phyloP scores from a whole-genome alignment of 129 eudicot species.

The Helianthus tuberosus region DNA sequence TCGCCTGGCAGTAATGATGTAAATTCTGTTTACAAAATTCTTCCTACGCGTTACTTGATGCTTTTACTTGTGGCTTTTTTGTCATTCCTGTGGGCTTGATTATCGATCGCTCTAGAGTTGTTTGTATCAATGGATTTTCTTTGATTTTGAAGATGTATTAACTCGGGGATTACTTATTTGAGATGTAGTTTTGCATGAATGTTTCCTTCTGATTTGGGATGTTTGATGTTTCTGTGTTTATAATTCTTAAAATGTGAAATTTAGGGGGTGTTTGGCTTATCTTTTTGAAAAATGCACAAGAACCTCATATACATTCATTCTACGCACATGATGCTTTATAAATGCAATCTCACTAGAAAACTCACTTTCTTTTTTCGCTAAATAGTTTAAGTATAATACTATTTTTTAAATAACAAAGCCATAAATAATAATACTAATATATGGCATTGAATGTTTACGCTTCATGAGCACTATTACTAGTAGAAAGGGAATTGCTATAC shows the following conservation, averaged over 20 bases:
- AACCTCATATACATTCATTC: too few species aligned
- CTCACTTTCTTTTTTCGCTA: too few species aligned
- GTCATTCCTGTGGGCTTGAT: conserved; percentile 37
- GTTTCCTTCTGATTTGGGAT: not conserved
- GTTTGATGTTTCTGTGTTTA: not conserved
- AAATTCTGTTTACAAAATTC: conserved; percentile 37
- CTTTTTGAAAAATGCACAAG: too few species aligned
- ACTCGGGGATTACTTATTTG: conserved; percentile 29
- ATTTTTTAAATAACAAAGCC: too few species aligned
- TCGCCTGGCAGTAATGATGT: conserved; percentile 37
- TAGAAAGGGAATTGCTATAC: not conserved
- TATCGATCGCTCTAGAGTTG: not conserved
- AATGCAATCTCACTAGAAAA: too few species aligned
- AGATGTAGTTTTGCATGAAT: conserved; percentile 16
- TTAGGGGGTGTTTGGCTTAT: too few species aligned
- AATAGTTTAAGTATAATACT: too few species aligned
- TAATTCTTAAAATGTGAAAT: too few species aligned
- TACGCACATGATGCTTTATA: too few species aligned
- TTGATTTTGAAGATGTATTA: conserved; percentile 11
- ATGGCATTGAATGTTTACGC: too few species aligned
- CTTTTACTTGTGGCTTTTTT: conserved; percentile 36
- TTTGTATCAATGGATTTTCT: conserved; percentile 2
- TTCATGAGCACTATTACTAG: too few species aligned
- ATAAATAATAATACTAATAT: too few species aligned
- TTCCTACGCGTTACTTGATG: conserved; percentile 11